phyloP scores from a whole-genome alignment of 768 basidiomycete species.

The Xerocomellus dryophilus region DNA sequence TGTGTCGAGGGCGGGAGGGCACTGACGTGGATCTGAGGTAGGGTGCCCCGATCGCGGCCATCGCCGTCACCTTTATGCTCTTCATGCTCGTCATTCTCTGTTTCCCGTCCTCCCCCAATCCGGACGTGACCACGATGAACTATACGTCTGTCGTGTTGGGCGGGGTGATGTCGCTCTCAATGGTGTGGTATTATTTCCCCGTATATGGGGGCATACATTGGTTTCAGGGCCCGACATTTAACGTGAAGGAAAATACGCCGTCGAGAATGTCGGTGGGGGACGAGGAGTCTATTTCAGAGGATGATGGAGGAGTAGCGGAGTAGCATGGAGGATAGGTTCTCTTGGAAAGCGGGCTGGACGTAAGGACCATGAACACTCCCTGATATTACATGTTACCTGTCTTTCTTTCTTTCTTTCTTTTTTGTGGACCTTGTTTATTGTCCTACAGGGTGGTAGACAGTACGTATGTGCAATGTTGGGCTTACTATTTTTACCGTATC shows the following conservation, averaged over 20 bases:
- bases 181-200: slow-evolving; percentile 66
- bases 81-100: slow-evolving; percentile 60
- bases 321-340: not conserved
- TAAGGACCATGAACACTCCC: no score
- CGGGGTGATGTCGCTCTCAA: slow-evolving; percentile 51
- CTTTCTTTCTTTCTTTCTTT: no score
- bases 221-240: slow-evolving; percentile 60
- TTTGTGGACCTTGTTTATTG: no score
- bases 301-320: not conserved
- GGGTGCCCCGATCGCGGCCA: slow-evolving; percentile 51
- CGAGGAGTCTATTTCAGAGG: not conserved
- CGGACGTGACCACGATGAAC: slow-evolving; percentile 56
- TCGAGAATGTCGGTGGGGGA: not conserved
- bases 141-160: slow-evolving; percentile 66
- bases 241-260: slow-evolving; percentile 30
- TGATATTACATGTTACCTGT: no score
- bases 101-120: slow-evolving; percentile 54
- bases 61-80: slow-evolving; percentile 60
- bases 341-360: not conserved
- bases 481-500: no score
- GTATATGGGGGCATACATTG: slow-evolving; percentile 67
- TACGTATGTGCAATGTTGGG: no score
- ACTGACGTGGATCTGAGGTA: slow-evolving; percentile 21
- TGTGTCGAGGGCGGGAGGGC: not conserved
- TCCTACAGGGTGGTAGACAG: no score